Base-by-base conservation (phyloP, 2,329 filamentous ascomycete species). In the Pestalotiopsis sp. region DNA sequence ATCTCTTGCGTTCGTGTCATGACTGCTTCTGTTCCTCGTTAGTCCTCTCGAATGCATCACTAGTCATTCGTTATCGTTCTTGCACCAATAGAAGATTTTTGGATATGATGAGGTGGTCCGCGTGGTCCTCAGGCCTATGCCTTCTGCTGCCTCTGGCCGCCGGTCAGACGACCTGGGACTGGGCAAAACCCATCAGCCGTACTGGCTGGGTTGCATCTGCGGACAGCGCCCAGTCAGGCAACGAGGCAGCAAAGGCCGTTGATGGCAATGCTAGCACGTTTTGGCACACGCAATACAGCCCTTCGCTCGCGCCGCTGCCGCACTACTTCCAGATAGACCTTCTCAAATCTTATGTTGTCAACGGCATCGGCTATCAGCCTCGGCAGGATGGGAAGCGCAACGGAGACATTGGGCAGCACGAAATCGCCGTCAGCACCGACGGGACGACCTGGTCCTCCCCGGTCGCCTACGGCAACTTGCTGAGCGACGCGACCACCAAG, bases 311-410 rank as follows among this genome's bases (percentile, higher is more conserved):
- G 27, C 62, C 71, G 0, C 69, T 75, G 12, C 76, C 76, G 5
- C 78, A 79, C 61, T 74, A 73, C 64, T 74, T 79, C 13, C 76
- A 78, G 13, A 63, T 79, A n/a, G 77, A 79, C 52, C 72, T 79
- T 70, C 72, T 74, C 12, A 60, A 72, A 20, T 49, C 57, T 31
- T 72, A 72, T 60, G 72, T 76, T 38, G 67, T 79, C 25, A 79
- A 76, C 23, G 78, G 78, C 6, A 57, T 79, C 23, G 75, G 76
- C 1, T 76, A 76, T 52, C 72, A 74, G 27, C 77, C 77, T 13
- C 74, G 78, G 5, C 76, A 78, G 65, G 74, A 76, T 64, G 67
- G 66, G 14, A 72, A 64, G 57, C 65, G 62, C 27, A 75, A 77
- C 67, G 76, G 78, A 20, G 74, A 70, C 27, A 78, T 79, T 11